Percentiles rank a stretch among this genome's conserved stretches.
Conservation (phyloP, 495 filamentous ascomycete species). For the Podospora didyma region DNA sequence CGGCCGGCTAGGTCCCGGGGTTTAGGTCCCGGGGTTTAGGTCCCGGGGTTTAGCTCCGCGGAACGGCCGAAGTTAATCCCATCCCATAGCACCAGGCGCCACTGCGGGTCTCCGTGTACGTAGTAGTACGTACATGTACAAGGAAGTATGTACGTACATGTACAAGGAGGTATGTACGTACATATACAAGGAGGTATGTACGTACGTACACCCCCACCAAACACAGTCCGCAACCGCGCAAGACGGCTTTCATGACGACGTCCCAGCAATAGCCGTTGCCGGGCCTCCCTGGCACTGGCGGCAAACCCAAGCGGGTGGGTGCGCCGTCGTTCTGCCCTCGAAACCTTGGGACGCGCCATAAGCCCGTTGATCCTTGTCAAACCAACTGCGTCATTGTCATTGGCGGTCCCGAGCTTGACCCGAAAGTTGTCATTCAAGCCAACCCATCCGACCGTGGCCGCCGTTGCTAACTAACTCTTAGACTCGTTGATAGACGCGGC, state of each 20-base stretch:
- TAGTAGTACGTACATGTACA: no score
- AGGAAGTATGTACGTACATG: no score
- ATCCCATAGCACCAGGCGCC: neutral
- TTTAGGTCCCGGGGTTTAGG: slow-evolving; percentile 6
- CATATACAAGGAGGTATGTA: no score
- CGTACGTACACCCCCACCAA: no score
- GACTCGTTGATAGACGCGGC: neutral
- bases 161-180: no score
- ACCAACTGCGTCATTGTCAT: slow-evolving; percentile 17
- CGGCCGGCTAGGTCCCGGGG: neutral
- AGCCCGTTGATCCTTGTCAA: neutral
- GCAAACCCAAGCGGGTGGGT: neutral
- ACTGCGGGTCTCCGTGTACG: neutral
- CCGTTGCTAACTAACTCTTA: neutral
- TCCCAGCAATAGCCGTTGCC: no score
- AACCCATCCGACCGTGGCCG: no score
- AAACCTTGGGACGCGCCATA: neutral
- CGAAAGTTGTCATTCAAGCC: neutral
- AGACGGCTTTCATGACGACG: no score
- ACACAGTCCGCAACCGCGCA: no score
- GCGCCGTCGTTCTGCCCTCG: neutral
- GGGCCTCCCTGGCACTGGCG: neutral
- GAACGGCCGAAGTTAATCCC: no score
- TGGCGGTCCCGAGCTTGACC: no score
- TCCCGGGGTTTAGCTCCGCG: slow-evolving; percentile 3